Conservation (phyloP, 2,329 filamentous ascomycete genomes). For the Xylariaceae sp. region DNA sequence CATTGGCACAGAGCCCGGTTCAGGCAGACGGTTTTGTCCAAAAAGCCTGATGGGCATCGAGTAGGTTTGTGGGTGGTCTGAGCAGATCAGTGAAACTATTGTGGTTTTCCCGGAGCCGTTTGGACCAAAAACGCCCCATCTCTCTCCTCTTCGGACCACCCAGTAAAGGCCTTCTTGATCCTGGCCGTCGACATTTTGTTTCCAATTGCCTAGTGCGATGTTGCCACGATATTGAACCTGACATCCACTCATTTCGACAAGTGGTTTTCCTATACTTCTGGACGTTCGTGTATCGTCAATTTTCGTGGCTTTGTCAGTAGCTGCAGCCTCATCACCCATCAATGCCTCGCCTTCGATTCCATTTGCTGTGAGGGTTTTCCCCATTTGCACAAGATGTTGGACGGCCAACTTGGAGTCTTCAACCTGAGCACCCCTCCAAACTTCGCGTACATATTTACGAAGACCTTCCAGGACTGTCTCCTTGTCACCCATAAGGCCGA, state of each 20-base stretch:
- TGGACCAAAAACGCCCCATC: slow-evolving; percentile 89
- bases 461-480: slow-evolving; percentile 55
- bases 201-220: slow-evolving; percentile 77
- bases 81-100: slow-evolving; percentile 84
- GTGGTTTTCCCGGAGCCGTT: slow-evolving; percentile 98
- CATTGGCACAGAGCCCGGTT: slow-evolving; percentile 67
- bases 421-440: slow-evolving; percentile 39
- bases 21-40: slow-evolving; percentile 73
- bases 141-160: slow-evolving; percentile 76
- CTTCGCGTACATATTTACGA: slow-evolving; percentile 44
- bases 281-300: slow-evolving; percentile 4
- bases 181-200: slow-evolving; percentile 50
- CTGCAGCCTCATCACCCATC: slow-evolving; percentile 24
- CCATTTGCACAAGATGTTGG: slow-evolving; percentile 47
- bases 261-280: slow-evolving; percentile 53
- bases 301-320: slow-evolving; percentile 19
- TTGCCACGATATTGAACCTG: slow-evolving; percentile 76
- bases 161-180: slow-evolving; percentile 67
- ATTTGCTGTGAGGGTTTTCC: slow-evolving; percentile 40
- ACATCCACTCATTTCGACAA: slow-evolving; percentile 86
- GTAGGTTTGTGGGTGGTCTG: slow-evolving; percentile 93
- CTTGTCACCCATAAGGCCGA: slow-evolving; percentile 64
- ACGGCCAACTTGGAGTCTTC: slow-evolving; percentile 49
- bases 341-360: slow-evolving; percentile 38
- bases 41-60: slow-evolving; percentile 84